Base-by-base conservation (phyloP, 2,329 filamentous ascomycete genomes). In the Cucurbitaria berberidis region DNA sequence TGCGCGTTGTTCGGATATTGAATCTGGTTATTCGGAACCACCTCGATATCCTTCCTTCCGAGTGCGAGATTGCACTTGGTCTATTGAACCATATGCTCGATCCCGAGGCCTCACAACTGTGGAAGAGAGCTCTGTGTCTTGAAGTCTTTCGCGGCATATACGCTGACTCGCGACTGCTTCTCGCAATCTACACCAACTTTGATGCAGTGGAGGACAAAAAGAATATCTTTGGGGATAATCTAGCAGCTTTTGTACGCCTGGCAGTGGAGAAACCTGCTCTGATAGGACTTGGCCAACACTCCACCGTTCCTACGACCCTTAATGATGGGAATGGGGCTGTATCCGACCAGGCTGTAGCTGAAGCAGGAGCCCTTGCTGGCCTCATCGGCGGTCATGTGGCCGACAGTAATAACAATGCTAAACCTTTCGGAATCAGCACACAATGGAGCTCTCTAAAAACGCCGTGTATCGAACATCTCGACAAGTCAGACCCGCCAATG, bases 51-150 rank as follows among this genome's bases (percentile, higher is more conserved):
- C 79, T 98, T 44, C 82, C 88, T 2, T 81, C 84, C 4, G 92
- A 98, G 74, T 93, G 91, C 55, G 90, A 93, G 45, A 89, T 93
- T 67, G 89, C 90, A 0, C 78, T 98, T 16, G 87, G 89, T 13
- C 82, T 96, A 19, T 77, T 98, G 38, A 96, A 90, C 2, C 89
- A 96, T 59, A 84, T 96, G 57, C 82, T 98, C 13, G 95, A 99
- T 67, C 90, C 93, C 45, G 95, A 98, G 59, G 79, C 80, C 13
- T 86, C 88, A 2, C 81, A 86, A 0, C 69, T 87, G 4, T 99
- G 96, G 95, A 97, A 93, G 73, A 84, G 93, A 52, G 88, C 91
- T 0, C 76, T 98, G 5, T 96, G 91, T 58, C 90, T 99, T 84
- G 95, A 99, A 70, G 85, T 97, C 0, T 91, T 97, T 64, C 85